Conservation (phyloP, 352 stramenopile species). For the Phytophthora megakarya region DNA sequence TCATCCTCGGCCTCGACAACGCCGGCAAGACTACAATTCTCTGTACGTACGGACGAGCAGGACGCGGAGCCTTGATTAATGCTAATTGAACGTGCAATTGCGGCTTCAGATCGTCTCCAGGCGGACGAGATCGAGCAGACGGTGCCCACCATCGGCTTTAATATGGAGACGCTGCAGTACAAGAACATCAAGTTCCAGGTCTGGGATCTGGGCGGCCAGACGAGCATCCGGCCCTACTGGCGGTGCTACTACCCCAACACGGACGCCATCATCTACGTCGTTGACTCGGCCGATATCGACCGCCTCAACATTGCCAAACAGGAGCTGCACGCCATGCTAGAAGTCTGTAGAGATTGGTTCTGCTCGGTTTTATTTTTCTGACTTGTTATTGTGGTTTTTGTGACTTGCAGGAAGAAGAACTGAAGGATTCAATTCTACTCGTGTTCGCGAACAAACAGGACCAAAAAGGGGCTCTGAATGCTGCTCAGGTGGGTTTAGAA, state of each 20-base stretch:
- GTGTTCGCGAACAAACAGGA: constrained; percentile 99
- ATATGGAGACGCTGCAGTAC: constrained; percentile 93
- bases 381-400: constrained; percentile 2
- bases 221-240: constrained; percentile 99
- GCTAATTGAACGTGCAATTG: constrained; percentile 3
- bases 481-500: constrained; percentile 64
- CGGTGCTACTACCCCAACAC: constrained; percentile 99
- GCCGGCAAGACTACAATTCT: constrained; percentile 99
- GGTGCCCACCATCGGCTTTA: constrained; percentile 99
- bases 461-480: constrained; percentile 94
- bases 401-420: constrained; percentile 94
- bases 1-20: constrained; percentile 99
- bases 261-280: constrained; percentile 96
- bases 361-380: constrained; percentile 9
- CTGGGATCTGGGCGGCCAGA: constrained; percentile 99
- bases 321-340: constrained; percentile 98
- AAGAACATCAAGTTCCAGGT: constrained; percentile 98
- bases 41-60: constrained; percentile 67
- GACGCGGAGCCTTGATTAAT: neutral
- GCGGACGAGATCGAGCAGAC: constrained; percentile 98
- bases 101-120: constrained; percentile 68
- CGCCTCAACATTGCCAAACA: constrained; percentile 97
- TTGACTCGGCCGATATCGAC: constrained; percentile 96
- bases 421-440: constrained; percentile 98
- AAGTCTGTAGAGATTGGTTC: constrained; percentile 65